Base-by-base conservation (phyloP, 352 stramenopile species). In the Globisporangium yorkense region DNA sequence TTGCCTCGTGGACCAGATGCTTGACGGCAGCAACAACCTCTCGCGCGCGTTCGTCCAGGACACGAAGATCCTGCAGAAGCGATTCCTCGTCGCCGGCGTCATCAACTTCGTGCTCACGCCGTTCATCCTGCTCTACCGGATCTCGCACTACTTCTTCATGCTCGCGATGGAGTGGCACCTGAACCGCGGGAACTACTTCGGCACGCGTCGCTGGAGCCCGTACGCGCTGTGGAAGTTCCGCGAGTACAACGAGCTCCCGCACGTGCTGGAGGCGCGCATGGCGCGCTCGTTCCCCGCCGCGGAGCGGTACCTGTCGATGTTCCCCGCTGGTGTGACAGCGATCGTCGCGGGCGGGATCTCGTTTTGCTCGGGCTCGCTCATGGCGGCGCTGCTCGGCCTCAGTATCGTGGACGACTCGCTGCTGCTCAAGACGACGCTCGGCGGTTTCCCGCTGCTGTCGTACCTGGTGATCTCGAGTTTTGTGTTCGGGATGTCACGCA, bases 171-270 rank as follows among this genome's bases (percentile, higher is more conserved):
- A 99, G 69, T 98, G 89, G 82, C 86, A 98, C 65, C 85, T 80
- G 31, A 94, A 89, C 37, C 68, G 68, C 18, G 84, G 90, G 40
- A 79, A 96, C 53, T 99, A 99, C 77, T 87, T 99, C 16, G 96
- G 96, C 8, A 94, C 96, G 29, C 85, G 94, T 41, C 88, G 96
- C 41, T 99, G 96, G 96, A 97, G 89, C 29, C 74, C 79, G 6
- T 84, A 94, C 54, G 85, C 89, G 40, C 60, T 92, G 20, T 97
- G 88, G 88, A 85, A 85, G 33, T 98, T 98, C 66, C 83, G 97
- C 49, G 97, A 99, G 76, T 99, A 99, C 77, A 99, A 99, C 72
- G 97, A 99, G 66, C 71, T 99, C 1, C 92, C 94, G n/a, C 96
- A 99, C 63, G 71, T 95, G 39, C 96, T 99, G 60, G 94, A 98